A percentile compares a stretch with the other conserved stretches of the same genome.
These are phyloP conservation scores for Paxillus ammoniavirescens DNA, from an alignment of 768 basidiomycete genomes.

Conservation along the genomic window DNA sequence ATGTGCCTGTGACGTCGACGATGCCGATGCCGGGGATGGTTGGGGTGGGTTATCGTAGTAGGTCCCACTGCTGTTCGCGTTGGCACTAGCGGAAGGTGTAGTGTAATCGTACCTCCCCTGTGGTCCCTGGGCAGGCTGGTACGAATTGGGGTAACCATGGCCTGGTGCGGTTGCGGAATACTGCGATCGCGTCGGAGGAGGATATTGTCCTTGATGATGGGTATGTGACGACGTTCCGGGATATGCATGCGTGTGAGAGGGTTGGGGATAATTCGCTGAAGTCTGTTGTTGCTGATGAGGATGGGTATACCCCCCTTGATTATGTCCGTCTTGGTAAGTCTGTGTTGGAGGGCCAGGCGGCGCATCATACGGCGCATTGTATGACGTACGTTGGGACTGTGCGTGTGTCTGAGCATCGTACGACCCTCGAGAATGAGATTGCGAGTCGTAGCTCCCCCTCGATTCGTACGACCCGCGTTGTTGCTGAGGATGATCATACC, in stretches of 20 bases:
- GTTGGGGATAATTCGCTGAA: conserved; percentile 15
- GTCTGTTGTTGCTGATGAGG: conserved; percentile 16
- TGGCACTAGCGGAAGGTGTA: conserved; percentile 26
- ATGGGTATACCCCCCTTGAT: conserved; percentile 19
- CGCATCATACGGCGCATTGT: conserved; percentile 24
- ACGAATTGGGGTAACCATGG: conserved; percentile 24
- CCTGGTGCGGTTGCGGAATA: conserved; percentile 16
- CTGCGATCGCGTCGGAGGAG: conserved; percentile 25
- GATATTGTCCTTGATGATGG: conserved; percentile 24
- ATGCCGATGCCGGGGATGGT: conserved; percentile 11
- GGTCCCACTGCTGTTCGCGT: conserved; percentile 12
- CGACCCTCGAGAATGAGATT: conserved; percentile 18
- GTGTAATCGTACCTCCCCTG: conserved; percentile 22
- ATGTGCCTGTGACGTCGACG: conserved; percentile 21
- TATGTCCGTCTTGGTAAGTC: conserved; percentile 26
- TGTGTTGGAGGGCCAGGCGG: conserved; percentile 13
- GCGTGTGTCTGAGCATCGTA: conserved; percentile 20
- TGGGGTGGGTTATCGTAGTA: conserved; percentile 26
- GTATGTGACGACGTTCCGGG: conserved; percentile 19
- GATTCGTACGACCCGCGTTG: conserved; percentile 29
- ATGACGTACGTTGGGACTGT: conserved; percentile 20
- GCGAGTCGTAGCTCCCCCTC: conserved; percentile 23
- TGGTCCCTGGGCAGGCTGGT: conserved; percentile 16
- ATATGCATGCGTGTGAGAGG: conserved; percentile 22
- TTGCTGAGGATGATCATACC: conserved; percentile 22